Base-by-base conservation (phyloP, 1,284 basidiomycete species). In the Austropuccinia psidii region DNA sequence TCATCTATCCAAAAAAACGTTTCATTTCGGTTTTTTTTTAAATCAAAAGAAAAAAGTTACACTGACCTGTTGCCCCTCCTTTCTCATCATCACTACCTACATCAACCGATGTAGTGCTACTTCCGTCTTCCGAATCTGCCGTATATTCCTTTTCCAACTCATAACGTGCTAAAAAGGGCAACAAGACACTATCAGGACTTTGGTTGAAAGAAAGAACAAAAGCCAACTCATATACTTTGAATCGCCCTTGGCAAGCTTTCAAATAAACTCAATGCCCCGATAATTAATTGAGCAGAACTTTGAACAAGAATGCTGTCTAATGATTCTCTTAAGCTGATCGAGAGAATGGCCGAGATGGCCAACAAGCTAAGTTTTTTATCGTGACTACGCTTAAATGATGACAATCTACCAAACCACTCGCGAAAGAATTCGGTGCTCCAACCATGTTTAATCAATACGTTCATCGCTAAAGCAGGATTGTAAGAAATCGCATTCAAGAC, bases 341-440 rank as follows among this genome's bases (percentile, higher is more conserved):
- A 73, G 33, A 93, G 83, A 73, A 91, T 80, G 47, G 87, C 86
- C 76, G 87, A 90, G 75, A 94, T 82, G 9, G 91, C 87, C 74
- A 90, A 80, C 64, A 93, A 85, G 75, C 86, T 87, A 73, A 95
- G 83, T 81, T 90, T 93, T 85, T 92, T 92, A 81, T 94, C 91
- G 80, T 95, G 91, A 45, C 94, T 90, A n/a, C 91, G 85, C 2
- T 89, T 89, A 54, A 93, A 84, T 61, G 84, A 85, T 35, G 84
- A 82, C 27, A 87, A 83, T 60, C 83, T 82, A 73, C 86, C 86
- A 80, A 92, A 89, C 88, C 90, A 92, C 75, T 84, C 84, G 77
- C 90, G 86, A 79, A 95, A 92, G 83, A 94, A 90, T 19, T 81
- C 85, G 17, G 83, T 81, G 4, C 87, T 87, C 2, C 86, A 82